A percentile compares a stretch with the other conserved stretches of the same genome.
phyloP scores from a whole-genome alignment of 1,284 basidiomycete species.

The Fomitopsis betulina region DNA sequence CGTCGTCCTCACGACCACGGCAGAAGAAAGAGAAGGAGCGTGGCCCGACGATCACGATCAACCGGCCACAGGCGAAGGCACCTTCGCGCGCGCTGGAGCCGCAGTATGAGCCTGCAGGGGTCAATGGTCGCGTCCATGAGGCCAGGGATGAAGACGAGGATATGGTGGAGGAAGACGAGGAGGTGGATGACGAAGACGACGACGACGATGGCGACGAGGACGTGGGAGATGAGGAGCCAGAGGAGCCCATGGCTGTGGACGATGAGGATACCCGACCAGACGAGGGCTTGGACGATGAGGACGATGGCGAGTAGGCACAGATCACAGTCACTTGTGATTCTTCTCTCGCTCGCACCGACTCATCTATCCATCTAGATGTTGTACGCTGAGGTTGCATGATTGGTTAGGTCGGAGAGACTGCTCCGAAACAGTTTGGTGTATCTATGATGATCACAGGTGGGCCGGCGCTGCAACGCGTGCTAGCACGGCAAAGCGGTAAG shows the following conservation, averaged over 20 bases:
- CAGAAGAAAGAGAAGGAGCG: conserved; percentile 20
- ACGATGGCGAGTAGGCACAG: background rate
- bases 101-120: conserved; percentile 28
- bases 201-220: conserved; percentile 17
- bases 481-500: too few species aligned
- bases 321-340: background rate
- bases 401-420: too few species aligned
- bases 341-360: too few species aligned
- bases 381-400: too few species aligned
- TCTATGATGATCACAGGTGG: too few species aligned
- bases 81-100: conserved; percentile 11
- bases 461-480: too few species aligned
- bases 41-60: conserved; percentile 21
- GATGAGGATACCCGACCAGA: conserved; percentile 18
- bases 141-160: conserved; percentile 30
- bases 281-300: conserved; percentile 11
- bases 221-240: conserved; percentile 15
- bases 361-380: too few species aligned
- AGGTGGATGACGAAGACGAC: conserved; percentile 15
- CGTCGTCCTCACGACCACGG: background rate
- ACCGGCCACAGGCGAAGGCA: conserved; percentile 4
- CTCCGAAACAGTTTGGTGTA: too few species aligned
- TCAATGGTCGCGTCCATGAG: background rate
- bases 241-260: conserved; percentile 19
- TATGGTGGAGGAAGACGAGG: conserved; percentile 16